Conservation (phyloP, 768 basidiomycete species). For the Hemileccinum impolitum region DNA sequence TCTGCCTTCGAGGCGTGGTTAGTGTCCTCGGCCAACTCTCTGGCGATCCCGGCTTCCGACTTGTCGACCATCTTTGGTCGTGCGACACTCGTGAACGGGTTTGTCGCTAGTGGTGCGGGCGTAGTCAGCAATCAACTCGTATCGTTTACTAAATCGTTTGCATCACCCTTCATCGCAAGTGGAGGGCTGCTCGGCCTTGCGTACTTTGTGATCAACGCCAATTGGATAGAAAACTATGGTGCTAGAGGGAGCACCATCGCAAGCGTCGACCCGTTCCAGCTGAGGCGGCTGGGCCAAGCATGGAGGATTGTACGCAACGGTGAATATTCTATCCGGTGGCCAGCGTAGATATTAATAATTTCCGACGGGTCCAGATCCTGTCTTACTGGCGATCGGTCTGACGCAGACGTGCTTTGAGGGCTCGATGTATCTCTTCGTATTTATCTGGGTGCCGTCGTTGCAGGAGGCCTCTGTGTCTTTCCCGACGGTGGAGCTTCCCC, state of each 20-base stretch:
- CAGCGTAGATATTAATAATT: background rate
- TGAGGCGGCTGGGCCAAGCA: constrained; percentile 51
- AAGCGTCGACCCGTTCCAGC: constrained; percentile 44
- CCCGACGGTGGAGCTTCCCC: constrained; percentile 45
- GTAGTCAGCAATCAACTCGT: constrained; percentile 67
- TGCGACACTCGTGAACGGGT: constrained; percentile 69
- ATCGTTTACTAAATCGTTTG: constrained; percentile 45
- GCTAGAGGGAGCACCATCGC: constrained; percentile 29
- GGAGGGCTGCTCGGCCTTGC: constrained; percentile 50
- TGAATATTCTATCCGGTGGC: constrained; percentile 15
- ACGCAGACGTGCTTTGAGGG: constrained; percentile 83
- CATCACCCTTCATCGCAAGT: constrained; percentile 66
- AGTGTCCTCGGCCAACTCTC: constrained; percentile 54
- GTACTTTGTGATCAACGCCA: constrained; percentile 52
- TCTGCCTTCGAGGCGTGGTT: constrained; percentile 80
- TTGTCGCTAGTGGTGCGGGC: constrained; percentile 67
- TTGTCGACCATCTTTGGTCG: constrained; percentile 70
- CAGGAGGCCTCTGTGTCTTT: constrained; percentile 52
- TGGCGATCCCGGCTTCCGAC: constrained; percentile 51
- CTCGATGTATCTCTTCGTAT: constrained; percentile 83
- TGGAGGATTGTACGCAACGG: constrained; percentile 56
- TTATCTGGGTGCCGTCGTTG: constrained; percentile 75
- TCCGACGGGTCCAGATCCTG: constrained; percentile 42
- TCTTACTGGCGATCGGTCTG: constrained; percentile 62
- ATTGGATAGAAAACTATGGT: constrained; percentile 74